Conservation (phyloP, 768 basidiomycete species). For the Agaricus subrufescens region DNA sequence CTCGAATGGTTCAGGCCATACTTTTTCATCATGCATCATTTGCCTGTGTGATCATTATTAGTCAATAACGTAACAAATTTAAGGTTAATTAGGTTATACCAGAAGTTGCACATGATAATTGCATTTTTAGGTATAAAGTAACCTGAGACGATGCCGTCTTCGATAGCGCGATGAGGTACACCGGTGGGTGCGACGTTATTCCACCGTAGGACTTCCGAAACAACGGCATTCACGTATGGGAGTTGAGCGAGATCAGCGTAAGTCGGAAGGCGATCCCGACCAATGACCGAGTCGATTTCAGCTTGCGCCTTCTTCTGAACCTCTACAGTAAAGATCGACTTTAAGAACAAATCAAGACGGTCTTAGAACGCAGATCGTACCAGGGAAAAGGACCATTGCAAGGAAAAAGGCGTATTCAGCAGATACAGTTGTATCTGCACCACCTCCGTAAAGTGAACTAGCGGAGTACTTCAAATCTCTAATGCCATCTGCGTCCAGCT, state of each 20-base stretch:
- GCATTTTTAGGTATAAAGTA: conserved; percentile 47
- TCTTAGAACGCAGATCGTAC: conserved; percentile 12
- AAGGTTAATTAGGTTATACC: conserved; percentile 24
- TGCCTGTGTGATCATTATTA: conserved; percentile 29
- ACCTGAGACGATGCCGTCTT: conserved; percentile 38
- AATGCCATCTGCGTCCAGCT: conserved; percentile 26
- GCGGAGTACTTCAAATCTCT: conserved; percentile 38
- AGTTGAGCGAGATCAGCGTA: conserved; percentile 37
- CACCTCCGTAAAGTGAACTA: conserved; percentile 38
- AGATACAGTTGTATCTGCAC: conserved; percentile 47
- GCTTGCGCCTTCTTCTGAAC: conserved; percentile 48
- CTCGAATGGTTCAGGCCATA: conserved; percentile 42
- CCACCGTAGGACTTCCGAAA: conserved; percentile 47
- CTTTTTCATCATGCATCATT: conserved; percentile 46
- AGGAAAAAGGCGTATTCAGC: conserved; percentile 43
- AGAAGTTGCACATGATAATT: conserved; percentile 42
- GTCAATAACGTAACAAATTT: neutral
- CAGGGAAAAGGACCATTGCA: conserved; percentile 39
- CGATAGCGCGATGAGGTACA: conserved; percentile 39
- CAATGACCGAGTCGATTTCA: conserved; percentile 44
- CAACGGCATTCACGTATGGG: conserved; percentile 43
- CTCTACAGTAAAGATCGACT: conserved; percentile 23
- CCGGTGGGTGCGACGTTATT: conserved; percentile 41
- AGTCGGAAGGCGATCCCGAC: conserved; percentile 30
- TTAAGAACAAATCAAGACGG: neutral